phyloP scores from a whole-genome alignment of 192 early-diverging fungal genomes.

The Backusella liffmaniae region DNA sequence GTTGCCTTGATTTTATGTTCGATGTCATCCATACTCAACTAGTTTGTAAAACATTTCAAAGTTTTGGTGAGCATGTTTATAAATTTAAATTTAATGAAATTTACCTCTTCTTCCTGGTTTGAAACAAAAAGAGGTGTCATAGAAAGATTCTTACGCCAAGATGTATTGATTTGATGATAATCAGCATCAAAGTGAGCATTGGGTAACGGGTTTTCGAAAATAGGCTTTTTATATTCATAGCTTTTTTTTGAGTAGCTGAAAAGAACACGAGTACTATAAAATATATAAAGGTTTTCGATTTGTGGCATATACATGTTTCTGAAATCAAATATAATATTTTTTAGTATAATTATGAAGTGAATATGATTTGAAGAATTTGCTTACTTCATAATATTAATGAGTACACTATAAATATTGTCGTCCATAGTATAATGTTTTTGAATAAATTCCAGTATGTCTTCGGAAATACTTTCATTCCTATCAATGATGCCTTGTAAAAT shows the following conservation, averaged over 20 bases:
- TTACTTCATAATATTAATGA: constrained; percentile 44
- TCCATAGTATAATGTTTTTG: constrained; percentile 36
- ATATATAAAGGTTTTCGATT: constrained; percentile 60
- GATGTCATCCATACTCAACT: not conserved
- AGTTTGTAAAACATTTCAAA: not conserved
- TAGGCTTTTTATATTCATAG: constrained; percentile 56
- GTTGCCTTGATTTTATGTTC: constrained; percentile 38
- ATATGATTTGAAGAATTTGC: not conserved
- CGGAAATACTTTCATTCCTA: constrained; percentile 34
- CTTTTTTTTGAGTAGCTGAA: constrained; percentile 58
- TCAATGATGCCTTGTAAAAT: constrained; percentile 43
- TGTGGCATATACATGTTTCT: constrained; percentile 63
- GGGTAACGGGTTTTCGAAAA: constrained; percentile 64
- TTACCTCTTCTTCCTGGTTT: constrained; percentile 12
- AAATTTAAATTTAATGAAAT: not conserved
- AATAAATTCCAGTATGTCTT: constrained; percentile 41
- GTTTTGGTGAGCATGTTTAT: not conserved
- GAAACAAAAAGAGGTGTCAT: constrained; percentile 37
- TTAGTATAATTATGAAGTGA: not conserved
- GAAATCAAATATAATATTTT: not conserved
- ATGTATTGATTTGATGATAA: constrained; percentile 58
- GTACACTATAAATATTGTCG: constrained; percentile 30
- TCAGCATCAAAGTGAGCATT: constrained; percentile 64
- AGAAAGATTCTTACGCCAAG: constrained; percentile 33
- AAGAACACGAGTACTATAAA: constrained; percentile 58